Percentiles rank a stretch among this genome's conserved stretches.
phyloP scores from a whole-genome alignment of 768 basidiomycete genomes.

The Megacollybia marginata region DNA sequence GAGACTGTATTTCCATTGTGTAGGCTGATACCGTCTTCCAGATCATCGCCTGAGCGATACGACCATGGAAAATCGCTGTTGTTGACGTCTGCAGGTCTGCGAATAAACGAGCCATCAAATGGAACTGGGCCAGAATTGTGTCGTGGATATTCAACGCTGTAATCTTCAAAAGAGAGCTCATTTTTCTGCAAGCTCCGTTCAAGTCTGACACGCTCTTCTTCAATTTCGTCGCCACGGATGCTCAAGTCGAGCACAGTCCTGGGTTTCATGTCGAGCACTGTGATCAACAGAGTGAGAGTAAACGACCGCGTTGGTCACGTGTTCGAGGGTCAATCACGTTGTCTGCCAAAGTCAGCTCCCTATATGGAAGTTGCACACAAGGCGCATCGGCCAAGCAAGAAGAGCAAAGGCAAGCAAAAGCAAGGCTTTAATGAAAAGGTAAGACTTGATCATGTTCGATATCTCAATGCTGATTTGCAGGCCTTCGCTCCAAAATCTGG shows the following conservation, averaged over 20 bases:
- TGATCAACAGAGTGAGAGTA: too few species aligned
- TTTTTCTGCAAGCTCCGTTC: conserved; percentile 73
- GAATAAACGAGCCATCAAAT: conserved; percentile 54
- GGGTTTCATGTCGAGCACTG: too few species aligned
- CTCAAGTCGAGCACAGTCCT: conserved; percentile 29
- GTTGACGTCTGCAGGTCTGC: conserved; percentile 45
- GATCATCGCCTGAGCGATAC: conserved; percentile 46
- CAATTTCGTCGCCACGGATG: conserved; percentile 69
- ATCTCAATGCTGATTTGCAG: conserved; percentile 24
- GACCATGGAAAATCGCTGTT: conserved; percentile 53
- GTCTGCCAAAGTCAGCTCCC: not conserved
- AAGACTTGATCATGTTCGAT: not conserved
- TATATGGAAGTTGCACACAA: conserved; percentile 77
- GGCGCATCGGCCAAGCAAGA: conserved; percentile 70
- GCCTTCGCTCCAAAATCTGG: conserved; percentile 94
- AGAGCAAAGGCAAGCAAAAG: conserved; percentile 61
- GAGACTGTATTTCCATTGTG: conserved; percentile 69
- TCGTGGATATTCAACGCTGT: conserved; percentile 64
- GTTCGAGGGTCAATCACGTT: not conserved
- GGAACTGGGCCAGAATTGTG: conserved; percentile 54
- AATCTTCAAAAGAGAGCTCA: conserved; percentile 51
- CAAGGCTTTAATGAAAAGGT: conserved; percentile 91
- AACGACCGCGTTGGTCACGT: too few species aligned
- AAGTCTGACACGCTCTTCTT: conserved; percentile 68
- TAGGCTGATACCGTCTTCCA: conserved; percentile 61